Base-by-base conservation (phyloP, 1,284 basidiomycete genomes). In the Somion occarium region DNA sequence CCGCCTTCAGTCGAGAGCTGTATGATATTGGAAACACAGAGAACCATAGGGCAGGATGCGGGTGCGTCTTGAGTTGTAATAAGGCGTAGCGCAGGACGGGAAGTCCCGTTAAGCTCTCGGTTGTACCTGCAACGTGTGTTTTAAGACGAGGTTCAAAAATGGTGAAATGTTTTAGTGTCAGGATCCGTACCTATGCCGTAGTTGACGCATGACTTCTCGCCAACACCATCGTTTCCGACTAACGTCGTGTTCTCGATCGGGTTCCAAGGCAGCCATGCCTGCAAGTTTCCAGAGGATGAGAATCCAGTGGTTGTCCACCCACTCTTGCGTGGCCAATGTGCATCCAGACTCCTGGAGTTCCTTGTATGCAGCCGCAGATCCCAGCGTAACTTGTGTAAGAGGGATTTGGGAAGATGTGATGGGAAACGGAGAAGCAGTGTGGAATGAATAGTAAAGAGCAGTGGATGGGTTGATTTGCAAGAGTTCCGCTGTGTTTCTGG, bases 201-300 rank as follows among this genome's bases (percentile, higher is more conserved):
- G 72, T 71, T 98, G 96, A 11, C 79, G 71, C 38, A 92, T 77
- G 2, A 92, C 83, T 65, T 91, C 87, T 4, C 71, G 64, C 84
- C 88, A 94, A 55, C 78, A 84, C 92, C 93, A 98, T 48, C 82
- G 70, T 56, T 73, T 79, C 48, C 60, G 68, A 15, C 59, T 58
- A 18, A 75, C 71, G 30, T 75, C 64, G 7, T 62, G 60, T 60
- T 88, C 84, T 38, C 74, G 70, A 23, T 75, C 65, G 0, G 92
- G 92, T 56, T 89, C 80, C 3, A 93, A 74, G 37, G 78, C 75
- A 0, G 85, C 84, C 74, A 92, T 82, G 2, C 89, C 88, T 1
- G 93, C 91, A 9, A 98, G 69, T 68, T 99, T 99, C 97, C 97
- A 99, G 4, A 99, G 74, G 39, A 99, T 84, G 41, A 95, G 69